Base-by-base conservation (phyloP, 108 stramenopile species). In the Schizochytrium sp. region DNA sequence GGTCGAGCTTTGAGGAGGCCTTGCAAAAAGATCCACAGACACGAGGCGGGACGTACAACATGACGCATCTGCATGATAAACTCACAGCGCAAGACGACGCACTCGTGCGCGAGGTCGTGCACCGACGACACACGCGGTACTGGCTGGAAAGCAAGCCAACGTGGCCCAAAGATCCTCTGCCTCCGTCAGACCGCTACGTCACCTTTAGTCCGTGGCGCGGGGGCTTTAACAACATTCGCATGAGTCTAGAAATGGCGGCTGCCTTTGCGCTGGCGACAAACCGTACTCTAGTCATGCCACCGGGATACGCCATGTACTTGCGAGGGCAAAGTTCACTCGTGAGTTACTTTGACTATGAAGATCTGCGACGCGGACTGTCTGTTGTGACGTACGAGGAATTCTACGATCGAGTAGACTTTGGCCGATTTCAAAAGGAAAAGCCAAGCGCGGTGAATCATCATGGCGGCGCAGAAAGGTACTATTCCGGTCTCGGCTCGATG, bases 171-270 rank as follows among this genome's bases (percentile, higher is more conserved):
- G 76, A 8, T 53, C 76, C 76, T 18, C 8, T 83, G 19, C 76
- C 76, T 28, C 76, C 76, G 6, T 25, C 48, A 23, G 76, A 83
- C 16, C 45, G 51, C 48, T 83, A 53, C 28, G 51, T 83, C 10
- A 83, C 76, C n/a, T 83, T 83, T 83, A 83, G 76, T 45, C 76
- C 76, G 2, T 83, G 76, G 76, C 76, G 76, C 51, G 76, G 76
- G 6, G 76, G 76, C 10, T 83, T 83, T 3, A 83, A 83, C 76
- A 83, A 83, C 23, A 83, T 83, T 34, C 76, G 76, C 23, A 83
- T 83, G 76, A 83, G 76, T 23, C 76, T 83, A 45, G 76, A 83
- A 28, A 83, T 83, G 76, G 76, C 76, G 43, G 76, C 76, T 53
- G 76, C 76, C 48, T 53, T 83, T 83, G 76, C 76, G 2, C n/a